Evolutionary conservation across 2,329 filamentous ascomycete species (phyloP).

Genomic region (Teratosphaeria viscida): DNA sequence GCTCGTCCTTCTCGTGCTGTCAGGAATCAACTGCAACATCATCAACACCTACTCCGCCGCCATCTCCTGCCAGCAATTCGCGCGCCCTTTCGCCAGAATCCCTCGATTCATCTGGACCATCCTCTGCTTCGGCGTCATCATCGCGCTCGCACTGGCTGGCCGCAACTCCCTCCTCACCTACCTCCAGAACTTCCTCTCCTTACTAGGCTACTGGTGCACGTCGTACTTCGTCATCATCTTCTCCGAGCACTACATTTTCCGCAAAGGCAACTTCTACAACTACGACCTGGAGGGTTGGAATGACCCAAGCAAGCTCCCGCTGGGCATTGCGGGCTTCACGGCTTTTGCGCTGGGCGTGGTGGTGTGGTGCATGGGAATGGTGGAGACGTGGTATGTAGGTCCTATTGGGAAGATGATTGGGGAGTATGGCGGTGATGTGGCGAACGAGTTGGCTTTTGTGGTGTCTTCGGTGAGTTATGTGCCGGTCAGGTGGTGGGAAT

Average conservation of each 20-base stretch:
- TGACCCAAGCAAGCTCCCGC: constrained; percentile 31
- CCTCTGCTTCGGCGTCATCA: constrained; percentile 32
- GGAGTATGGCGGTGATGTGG: constrained; percentile 40
- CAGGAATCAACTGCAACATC: constrained; percentile 30
- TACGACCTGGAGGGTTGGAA: constrained; percentile 40
- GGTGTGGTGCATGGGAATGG: constrained; percentile 47
- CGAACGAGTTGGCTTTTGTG: constrained; percentile 43
- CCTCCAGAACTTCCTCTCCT: constrained; percentile 35
- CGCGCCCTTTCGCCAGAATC: constrained; percentile 39
- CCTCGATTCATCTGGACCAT: constrained; percentile 41
- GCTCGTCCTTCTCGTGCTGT: constrained; percentile 29
- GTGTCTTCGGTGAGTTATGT: constrained; percentile 40
- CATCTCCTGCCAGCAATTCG: constrained; percentile 38
- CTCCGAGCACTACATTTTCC: constrained; percentile 36
- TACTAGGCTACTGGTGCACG: constrained; percentile 39
- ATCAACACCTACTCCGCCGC: constrained; percentile 35
- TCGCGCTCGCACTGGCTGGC: constrained; percentile 35
- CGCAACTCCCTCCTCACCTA: constrained; percentile 32
- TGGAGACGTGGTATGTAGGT: constrained; percentile 32
- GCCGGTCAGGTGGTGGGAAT: constrained; percentile 40
- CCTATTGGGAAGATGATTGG: constrained; percentile 49
- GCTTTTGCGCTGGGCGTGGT: constrained; percentile 31
- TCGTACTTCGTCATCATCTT: constrained; percentile 37
- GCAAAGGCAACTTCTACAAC: constrained; percentile 28
- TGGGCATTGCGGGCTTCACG: constrained; percentile 31